Evolutionary conservation across 139 green algal genomes (phyloP).

Genomic region (Cymbomonas tetramitiformis): DNA sequence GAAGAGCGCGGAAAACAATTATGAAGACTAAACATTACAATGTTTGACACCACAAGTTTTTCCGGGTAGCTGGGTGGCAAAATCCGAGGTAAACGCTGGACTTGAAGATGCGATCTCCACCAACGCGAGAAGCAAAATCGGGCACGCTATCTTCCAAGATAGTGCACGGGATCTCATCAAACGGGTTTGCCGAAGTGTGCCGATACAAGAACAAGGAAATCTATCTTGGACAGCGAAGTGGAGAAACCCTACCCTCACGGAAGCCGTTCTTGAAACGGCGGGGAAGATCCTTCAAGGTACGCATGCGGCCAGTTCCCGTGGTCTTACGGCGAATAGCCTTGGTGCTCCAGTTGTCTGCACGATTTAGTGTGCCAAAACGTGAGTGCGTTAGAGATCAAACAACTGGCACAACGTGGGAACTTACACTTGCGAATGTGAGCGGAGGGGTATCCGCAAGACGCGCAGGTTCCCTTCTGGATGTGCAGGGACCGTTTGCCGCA

Average conservation of each 20-base stretch:
- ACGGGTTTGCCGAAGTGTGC: no score
- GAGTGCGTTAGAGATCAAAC: conserved; percentile 8
- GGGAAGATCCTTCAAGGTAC: conserved; percentile 76
- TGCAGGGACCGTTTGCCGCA: conserved; percentile 78
- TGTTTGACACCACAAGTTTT: no score
- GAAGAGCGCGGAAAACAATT: no score
- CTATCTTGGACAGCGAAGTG: no score
- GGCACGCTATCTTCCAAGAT: no score
- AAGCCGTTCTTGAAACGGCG: conserved; percentile 90
- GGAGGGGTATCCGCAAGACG: conserved; percentile 82
- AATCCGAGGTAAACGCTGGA: no score
- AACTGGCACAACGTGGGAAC: conserved; percentile 15
- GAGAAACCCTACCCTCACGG: conserved; percentile 31
- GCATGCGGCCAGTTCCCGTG: conserved; percentile 88
- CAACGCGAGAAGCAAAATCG: no score
- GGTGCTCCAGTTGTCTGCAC: conserved; percentile 84
- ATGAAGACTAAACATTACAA: no score
- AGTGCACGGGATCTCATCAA: no score
- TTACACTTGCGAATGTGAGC: conserved; percentile 83
- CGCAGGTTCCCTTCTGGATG: conserved; percentile 89
- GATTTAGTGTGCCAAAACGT: background rate
- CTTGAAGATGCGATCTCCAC: no score
- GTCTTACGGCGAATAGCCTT: conserved; percentile 97
- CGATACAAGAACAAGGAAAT: no score
- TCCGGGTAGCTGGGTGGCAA: no score